These are phyloP conservation scores for Cornus kousa DNA, from an alignment of 148 eudicot species.

Conservation along the genomic window DNA sequence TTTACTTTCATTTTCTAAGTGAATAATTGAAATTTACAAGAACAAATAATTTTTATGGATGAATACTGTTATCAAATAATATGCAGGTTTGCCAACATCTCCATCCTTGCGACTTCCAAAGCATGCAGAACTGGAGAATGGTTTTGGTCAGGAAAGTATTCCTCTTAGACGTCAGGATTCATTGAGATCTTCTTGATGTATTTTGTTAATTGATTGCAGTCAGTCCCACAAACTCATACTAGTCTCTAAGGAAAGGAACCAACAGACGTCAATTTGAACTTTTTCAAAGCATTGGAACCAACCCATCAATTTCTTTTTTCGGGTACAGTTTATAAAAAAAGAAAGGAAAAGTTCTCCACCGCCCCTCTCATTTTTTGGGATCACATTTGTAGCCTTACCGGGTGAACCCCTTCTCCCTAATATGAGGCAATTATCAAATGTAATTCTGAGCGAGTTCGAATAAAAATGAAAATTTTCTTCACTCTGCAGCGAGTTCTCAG, in stretches of 20 bases:
- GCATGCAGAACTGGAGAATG: slow-evolving; percentile 57
- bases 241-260: slow-evolving; percentile 5
- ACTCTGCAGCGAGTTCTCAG: neutral
- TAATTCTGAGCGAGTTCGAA: slow-evolving; percentile 12
- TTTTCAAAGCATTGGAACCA: slow-evolving; percentile 12
- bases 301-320: neutral
- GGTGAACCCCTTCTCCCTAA: slow-evolving; percentile 8
- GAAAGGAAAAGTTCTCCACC: neutral
- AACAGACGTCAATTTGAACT: slow-evolving; percentile 9
- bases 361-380: neutral
- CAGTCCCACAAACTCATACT: neutral
- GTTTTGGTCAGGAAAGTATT: slow-evolving; percentile 64
- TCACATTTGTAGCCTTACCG: neutral
- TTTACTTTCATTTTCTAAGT: neutral
- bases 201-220: neutral
- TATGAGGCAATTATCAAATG: slow-evolving; percentile 6
- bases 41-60: neutral
- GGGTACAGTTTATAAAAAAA: slow-evolving; percentile 9
- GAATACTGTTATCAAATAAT: neutral
- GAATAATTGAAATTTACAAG: neutral
- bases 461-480: slow-evolving; percentile 3
- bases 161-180: slow-evolving; percentile 76
- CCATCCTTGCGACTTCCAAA: slow-evolving; percentile 52
- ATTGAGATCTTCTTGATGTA: slow-evolving; percentile 35
- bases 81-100: slow-evolving; percentile 48